phyloP scores from a whole-genome alignment of 73 alveolate genomes.

The Paramecium sonneborni region DNA sequence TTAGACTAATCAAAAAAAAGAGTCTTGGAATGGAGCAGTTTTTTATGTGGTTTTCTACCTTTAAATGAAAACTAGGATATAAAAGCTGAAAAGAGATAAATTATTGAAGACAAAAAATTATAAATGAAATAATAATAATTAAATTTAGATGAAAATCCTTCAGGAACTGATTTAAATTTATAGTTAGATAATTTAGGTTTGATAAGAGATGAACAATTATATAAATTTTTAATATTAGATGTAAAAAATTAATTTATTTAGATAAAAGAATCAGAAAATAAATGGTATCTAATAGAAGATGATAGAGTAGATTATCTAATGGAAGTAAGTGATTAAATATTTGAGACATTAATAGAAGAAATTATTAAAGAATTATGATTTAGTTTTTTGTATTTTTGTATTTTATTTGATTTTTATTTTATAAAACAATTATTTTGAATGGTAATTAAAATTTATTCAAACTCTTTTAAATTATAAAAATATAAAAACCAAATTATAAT shows the following conservation, averaged over 20 bases:
- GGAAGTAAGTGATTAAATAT: slow-evolving; percentile 21
- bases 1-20: background rate
- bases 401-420: background rate
- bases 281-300: background rate
- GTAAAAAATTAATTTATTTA: background rate
- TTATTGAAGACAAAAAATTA: slow-evolving; percentile 43
- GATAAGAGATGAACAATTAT: slow-evolving; percentile 58
- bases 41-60: slow-evolving; percentile 58
- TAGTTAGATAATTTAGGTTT: slow-evolving; percentile 43
- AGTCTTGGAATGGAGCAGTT: slow-evolving; percentile 54
- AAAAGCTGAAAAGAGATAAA: background rate
- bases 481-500: background rate
- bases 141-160: background rate
- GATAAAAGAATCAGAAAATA: slow-evolving; percentile 60
- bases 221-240: slow-evolving; percentile 46
- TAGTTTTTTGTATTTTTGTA: background rate
- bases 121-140: background rate
- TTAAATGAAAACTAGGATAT: slow-evolving; percentile 18
- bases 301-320: slow-evolving; percentile 46
- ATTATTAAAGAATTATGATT: background rate
- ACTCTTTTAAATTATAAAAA: background rate
- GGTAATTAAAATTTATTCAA: background rate
- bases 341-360: slow-evolving; percentile 32
- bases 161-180: slow-evolving; percentile 3
- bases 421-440: background rate